Conservation (phyloP, 1,139 yeast genomes). For the Lodderomyces parapsilosis region DNA sequence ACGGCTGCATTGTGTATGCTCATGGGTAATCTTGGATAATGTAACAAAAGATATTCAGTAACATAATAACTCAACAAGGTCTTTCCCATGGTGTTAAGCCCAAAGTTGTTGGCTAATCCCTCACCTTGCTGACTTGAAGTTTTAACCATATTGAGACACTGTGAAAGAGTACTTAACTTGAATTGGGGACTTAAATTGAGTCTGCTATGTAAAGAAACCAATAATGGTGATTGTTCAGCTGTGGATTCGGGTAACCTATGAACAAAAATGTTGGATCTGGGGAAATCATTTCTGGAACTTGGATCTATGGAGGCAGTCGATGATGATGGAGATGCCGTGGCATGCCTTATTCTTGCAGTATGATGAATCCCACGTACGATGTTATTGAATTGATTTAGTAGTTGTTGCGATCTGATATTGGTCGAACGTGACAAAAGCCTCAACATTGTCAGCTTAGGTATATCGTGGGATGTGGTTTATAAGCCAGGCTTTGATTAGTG, state of each 20-base stretch:
- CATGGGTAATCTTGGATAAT: conserved; percentile 88
- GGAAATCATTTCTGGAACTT: not conserved
- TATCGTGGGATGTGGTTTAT: too few relatives aligned
- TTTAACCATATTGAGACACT: conserved; percentile 58
- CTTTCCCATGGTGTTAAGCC: conserved; percentile 80
- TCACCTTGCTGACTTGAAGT: conserved; percentile 23
- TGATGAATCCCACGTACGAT: conserved; percentile 2
- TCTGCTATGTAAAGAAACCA: conserved; percentile 80
- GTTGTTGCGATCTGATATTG: not conserved
- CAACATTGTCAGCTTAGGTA: too few relatives aligned
- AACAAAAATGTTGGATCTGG: conserved; percentile 31
- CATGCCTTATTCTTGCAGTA: conserved; percentile 1
- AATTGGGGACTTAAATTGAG: conserved; percentile 58
- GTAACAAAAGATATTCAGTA: conserved; percentile 67
- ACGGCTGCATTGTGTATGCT: conserved; percentile 72
- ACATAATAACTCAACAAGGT: conserved; percentile 74
- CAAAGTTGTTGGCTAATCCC: conserved; percentile 68
- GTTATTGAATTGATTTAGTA: conserved; percentile 2
- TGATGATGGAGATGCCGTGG: not conserved
- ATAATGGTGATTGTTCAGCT: conserved; percentile 58
- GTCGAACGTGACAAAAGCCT: conserved; percentile 1
- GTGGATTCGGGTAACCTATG: conserved; percentile 51
- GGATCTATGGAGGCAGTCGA: not conserved
- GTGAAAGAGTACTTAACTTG: conserved; percentile 69
- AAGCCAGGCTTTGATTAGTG: too few relatives aligned